phyloP scores from a whole-genome alignment of 2,329 filamentous ascomycete species.

The Botrytis medusae region DNA sequence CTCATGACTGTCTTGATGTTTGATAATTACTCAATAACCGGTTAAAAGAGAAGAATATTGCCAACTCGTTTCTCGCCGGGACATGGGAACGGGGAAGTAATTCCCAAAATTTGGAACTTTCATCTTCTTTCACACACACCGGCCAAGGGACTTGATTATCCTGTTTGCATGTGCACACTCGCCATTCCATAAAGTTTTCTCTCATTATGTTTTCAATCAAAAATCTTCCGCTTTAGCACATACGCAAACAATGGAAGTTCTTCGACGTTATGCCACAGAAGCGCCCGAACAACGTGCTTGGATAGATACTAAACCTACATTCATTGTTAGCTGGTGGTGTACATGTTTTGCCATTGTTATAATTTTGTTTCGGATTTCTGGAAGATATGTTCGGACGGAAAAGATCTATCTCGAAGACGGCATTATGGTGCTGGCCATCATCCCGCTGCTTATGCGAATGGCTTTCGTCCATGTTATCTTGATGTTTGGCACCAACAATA shows the following conservation, averaged over 20 bases:
- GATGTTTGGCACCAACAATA: constrained; percentile 89
- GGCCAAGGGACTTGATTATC: background rate
- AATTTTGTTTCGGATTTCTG: constrained; percentile 74
- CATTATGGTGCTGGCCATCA: constrained; percentile 74
- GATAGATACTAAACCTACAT: constrained; percentile 71
- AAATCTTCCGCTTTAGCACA: background rate
- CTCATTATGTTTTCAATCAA: background rate
- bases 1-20: background rate
- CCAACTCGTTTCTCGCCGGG: constrained; percentile 1
- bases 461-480: constrained; percentile 81
- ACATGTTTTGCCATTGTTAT: constrained; percentile 78
- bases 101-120: background rate
- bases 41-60: background rate
- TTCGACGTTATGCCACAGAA: constrained; percentile 29
- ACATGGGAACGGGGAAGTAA: background rate
- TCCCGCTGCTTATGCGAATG: constrained; percentile 83
- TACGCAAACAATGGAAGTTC: constrained; percentile 29
- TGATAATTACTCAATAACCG: background rate
- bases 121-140: background rate
- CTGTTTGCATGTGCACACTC: background rate
- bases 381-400: constrained; percentile 83
- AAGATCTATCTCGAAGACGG: constrained; percentile 84
- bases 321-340: constrained; percentile 94
- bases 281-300: constrained; percentile 33
- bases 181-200: background rate